Conservation (phyloP, 306 rosid genomes). For the Sesbania bispinosa region DNA sequence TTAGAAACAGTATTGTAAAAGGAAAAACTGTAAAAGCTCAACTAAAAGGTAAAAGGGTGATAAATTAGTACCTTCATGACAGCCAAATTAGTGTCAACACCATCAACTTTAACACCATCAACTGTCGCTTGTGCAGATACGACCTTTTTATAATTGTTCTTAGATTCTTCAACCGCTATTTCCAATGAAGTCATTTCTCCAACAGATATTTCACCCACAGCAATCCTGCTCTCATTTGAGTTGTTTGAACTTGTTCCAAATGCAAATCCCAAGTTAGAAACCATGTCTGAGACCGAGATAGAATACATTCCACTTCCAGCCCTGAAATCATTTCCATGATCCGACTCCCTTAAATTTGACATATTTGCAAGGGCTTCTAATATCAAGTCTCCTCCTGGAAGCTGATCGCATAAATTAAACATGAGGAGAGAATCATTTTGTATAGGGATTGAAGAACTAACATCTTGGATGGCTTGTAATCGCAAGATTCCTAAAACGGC, state of each 20-base stretch:
- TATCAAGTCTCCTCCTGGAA: slow-evolving; percentile 97
- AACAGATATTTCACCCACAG: slow-evolving; percentile 91
- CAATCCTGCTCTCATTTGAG: slow-evolving; percentile 52
- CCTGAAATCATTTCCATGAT: slow-evolving; percentile 33
- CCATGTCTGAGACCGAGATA: slow-evolving; percentile 70
- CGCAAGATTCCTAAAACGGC: slow-evolving; percentile 92
- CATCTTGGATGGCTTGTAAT: slow-evolving; percentile 81
- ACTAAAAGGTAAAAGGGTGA: slow-evolving; percentile 4
- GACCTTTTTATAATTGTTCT: slow-evolving; percentile 69
- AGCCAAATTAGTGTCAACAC: slow-evolving; percentile 88
- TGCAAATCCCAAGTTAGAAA: slow-evolving; percentile 72
- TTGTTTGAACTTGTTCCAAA: slow-evolving; percentile 63
- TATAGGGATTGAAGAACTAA: slow-evolving; percentile 44
- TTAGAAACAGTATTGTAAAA: not conserved
- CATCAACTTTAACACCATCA: slow-evolving; percentile 95
- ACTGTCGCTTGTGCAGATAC: slow-evolving; percentile 84
- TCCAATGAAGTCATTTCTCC: slow-evolving; percentile 82
- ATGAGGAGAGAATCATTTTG: slow-evolving; percentile 64
- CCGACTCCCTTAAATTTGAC: slow-evolving; percentile 47
- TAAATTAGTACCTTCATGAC: slow-evolving; percentile 78
- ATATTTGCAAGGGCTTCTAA: slow-evolving; percentile 83
- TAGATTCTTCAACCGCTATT: slow-evolving; percentile 74
- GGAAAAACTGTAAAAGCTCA: slow-evolving; percentile 3
- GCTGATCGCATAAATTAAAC: slow-evolving; percentile 90
- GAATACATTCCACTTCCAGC: slow-evolving; percentile 69